These are phyloP conservation scores for Pichia kluyveri DNA, from an alignment of 805 yeast genomes.

Conservation along the genomic window DNA sequence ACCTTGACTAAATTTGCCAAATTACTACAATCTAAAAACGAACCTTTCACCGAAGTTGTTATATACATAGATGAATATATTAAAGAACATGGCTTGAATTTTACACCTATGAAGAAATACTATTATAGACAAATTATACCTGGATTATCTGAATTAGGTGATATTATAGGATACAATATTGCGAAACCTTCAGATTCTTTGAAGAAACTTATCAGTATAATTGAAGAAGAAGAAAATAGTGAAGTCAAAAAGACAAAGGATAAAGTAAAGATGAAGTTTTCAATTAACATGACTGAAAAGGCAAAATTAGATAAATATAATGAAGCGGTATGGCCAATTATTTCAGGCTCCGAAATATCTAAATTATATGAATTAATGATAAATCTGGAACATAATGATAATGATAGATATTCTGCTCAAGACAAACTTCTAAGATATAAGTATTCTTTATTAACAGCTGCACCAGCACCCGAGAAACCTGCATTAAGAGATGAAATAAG, in stretches of 20 bases:
- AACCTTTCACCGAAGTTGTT: conserved; percentile 39
- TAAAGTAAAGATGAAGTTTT: conserved; percentile 40
- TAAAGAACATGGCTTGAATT: conserved; percentile 16
- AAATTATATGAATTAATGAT: conserved; percentile 46
- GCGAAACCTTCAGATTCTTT: conserved; percentile 40
- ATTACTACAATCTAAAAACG: conserved; percentile 32
- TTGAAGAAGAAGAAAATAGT: conserved; percentile 31
- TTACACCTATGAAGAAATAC: conserved; percentile 28
- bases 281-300: conserved; percentile 35
- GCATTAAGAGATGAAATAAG: conserved; percentile 33
- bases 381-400: conserved; percentile 52
- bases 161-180: conserved; percentile 37
- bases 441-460: conserved; percentile 41
- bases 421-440: conserved; percentile 49
- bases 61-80: conserved; percentile 39
- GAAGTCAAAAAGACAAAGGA: conserved; percentile 33
- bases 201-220: conserved; percentile 32
- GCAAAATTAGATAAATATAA: conserved; percentile 22
- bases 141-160: conserved; percentile 41
- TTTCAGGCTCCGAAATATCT: conserved; percentile 43
- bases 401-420: conserved; percentile 48
- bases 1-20: conserved; percentile 37
- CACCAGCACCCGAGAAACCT: conserved; percentile 38
- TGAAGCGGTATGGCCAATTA: conserved; percentile 37
- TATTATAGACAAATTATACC: conserved; percentile 49